Conservation (phyloP, 225 moss, liverwort and hornwort genomes). For the Ulota crispa region DNA sequence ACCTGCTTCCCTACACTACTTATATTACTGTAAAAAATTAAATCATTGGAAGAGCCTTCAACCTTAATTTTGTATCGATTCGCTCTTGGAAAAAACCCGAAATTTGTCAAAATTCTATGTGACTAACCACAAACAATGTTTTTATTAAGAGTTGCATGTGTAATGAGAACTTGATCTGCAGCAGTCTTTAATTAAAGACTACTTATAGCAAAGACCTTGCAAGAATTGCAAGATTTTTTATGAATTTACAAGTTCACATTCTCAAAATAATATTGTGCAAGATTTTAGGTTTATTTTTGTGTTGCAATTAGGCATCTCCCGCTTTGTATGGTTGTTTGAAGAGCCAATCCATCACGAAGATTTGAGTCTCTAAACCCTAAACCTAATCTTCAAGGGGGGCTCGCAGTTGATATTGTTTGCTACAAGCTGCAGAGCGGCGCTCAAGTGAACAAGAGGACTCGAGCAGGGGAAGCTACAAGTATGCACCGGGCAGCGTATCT, state of each 20-base stretch:
- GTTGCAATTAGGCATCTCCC: neutral
- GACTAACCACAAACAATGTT: neutral
- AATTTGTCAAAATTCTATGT: neutral
- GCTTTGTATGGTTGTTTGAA: neutral
- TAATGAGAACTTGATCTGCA: no score
- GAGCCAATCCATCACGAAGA: neutral
- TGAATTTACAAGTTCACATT: neutral
- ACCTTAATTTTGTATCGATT: neutral
- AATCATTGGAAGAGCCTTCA: neutral
- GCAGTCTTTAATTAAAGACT: no score
- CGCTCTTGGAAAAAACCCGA: no score
- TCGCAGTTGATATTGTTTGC: neutral
- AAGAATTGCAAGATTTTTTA: no score
- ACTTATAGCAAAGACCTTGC: no score
- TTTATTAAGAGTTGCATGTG: no score
- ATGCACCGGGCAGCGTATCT: constrained; percentile 67
- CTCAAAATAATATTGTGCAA: neutral
- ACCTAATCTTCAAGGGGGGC: neutral
- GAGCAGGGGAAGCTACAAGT: constrained; percentile 68
- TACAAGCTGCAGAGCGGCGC: constrained; percentile 55
- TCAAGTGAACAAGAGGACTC: constrained; percentile 52
- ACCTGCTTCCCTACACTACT: neutral
- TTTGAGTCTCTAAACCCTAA: neutral
- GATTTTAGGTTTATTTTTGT: neutral
- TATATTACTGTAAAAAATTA: neutral